Base-by-base conservation (phyloP, 805 yeast genomes). In the Vanderwaltozyma yarrowii region DNA sequence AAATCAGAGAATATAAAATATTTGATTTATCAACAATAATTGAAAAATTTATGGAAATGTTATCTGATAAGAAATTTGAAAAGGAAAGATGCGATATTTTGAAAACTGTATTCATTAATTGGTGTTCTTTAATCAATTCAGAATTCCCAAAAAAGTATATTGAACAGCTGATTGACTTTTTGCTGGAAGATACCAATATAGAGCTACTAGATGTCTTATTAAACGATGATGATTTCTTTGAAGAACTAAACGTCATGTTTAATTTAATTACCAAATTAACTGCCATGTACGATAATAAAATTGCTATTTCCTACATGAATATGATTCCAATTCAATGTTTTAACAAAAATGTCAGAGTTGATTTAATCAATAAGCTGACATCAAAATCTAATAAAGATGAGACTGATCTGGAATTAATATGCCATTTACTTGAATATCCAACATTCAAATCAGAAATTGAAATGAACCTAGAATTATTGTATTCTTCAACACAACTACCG, bases 381-480 rank as follows among this genome's bases (percentile, higher is more conserved):
- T 17, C 28, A 5, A 46, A 42, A 34, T 36, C 30, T 15, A 40
- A 5, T 16, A 24, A 41, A 6, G 28, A 29, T 3, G 23, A 32
- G 3, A 8, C 14, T 1, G 54, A 47, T 30, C 30, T 45, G 1
- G 39, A 45, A 2, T 43, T 63, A 2, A 48, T 76, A n/a, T 20
- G 44, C 3, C 70, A 68, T 39, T 45, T 76, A 11, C 52, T 76
- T 21, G 48, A 52, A 9, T 63, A 69, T 9, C 82, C 84, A 6
- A 71, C 81, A 0, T 72, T 66, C 49, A 73, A 62, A 46, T 70
- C 84, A 0, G 46, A 49, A 1, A 45, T 79, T 11, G 88, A 80
- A 51, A 51, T 59, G 0, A 63, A 72, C 32, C 46, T 65, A 23
- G 34, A 47, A 1, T 33, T 37, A 0, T 37, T 66, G 3, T 43